Evolutionary conservation across 129 eudicot genomes (phyloP).

Genomic region (Mikania micrantha): DNA sequence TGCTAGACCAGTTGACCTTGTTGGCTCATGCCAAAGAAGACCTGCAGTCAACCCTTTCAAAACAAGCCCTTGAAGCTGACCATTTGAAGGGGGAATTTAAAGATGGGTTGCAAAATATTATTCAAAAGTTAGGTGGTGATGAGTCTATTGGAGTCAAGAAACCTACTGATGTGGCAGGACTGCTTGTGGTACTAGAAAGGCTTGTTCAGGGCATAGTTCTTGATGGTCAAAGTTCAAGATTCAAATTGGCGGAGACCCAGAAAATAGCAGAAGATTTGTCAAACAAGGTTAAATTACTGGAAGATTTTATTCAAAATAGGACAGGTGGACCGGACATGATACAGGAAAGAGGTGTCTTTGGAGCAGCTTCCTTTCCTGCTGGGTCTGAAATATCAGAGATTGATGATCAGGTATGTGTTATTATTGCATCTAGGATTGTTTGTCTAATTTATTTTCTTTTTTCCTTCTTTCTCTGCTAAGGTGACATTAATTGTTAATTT

Average conservation of each 20-base stretch:
- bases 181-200: constrained; percentile 53
- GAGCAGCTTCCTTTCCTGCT: constrained; percentile 45
- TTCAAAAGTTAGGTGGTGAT: constrained; percentile 52
- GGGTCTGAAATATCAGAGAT: constrained; percentile 80
- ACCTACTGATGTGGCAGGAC: constrained; percentile 32
- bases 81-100: constrained; percentile 48
- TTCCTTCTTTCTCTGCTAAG: no score
- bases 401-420: constrained; percentile 66
- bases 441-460: no score
- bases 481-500: neutral
- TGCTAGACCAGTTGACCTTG: constrained; percentile 38
- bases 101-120: constrained; percentile 48
- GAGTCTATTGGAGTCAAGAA: constrained; percentile 36
- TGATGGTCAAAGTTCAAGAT: constrained; percentile 60
- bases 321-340: constrained; percentile 33
- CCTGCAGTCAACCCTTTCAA: constrained; percentile 37
- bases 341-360: constrained; percentile 32
- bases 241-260: constrained; percentile 19
- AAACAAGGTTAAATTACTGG: constrained; percentile 64
- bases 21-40: constrained; percentile 49
- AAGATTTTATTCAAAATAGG: constrained; percentile 44
- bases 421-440: constrained; percentile 11
- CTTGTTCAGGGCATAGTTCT: constrained; percentile 37
- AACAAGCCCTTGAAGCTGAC: constrained; percentile 59
- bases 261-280: constrained; percentile 42